Evolutionary conservation across 2,329 filamentous ascomycete species (phyloP), one percentile per base, ranked within the genome.

Genomic region (Colletotrichum truncatum): DNA sequence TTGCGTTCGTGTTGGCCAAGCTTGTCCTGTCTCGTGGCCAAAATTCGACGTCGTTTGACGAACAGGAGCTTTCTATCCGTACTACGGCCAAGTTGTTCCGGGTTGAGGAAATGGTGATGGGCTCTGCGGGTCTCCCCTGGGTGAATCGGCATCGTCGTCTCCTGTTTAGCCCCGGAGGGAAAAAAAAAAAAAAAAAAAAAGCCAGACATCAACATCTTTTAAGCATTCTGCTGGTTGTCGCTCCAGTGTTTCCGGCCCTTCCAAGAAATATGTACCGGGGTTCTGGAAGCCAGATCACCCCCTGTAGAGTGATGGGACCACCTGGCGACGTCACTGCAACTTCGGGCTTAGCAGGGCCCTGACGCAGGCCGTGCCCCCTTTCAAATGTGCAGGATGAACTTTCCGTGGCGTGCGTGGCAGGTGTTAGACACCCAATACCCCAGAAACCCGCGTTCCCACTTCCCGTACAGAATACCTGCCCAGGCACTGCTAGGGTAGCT

Each of bases 281-380:
- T 49, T 49, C 46, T 32, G 26, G 46, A 49, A 49, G 46, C 46
- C 46, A 49, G 46, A 30, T 49, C 46, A 49, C 26, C 46, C 46
- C 46, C 28, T 49, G 46, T 49, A 49, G 28, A 49, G 18, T 28
- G 34, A 30, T 38, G 10, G 36, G 36, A 21, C 26, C 49, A n/a
- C 39, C 32, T 60, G 56, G n/a, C 62, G 56, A 62, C 49, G 62
- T 65, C 62, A 65, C 57, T 38, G 41, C 62, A 46, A 43, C 26
- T 34, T 23, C 28, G 28, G n/a, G 43, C 62, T 55, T 55, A 49
- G 62, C 56, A 49, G 43, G 49, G 48, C 57, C 14, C 43, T 51
- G 57, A 45, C 62, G 51, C 43, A 51, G 62, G 18, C 57, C 57
- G 57, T 62, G 57, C 57, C 62, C 61, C 34, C 51, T 34, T 49